phyloP scores from a whole-genome alignment of 345 rosid genomes.

The Eucalyptus urophylla region DNA sequence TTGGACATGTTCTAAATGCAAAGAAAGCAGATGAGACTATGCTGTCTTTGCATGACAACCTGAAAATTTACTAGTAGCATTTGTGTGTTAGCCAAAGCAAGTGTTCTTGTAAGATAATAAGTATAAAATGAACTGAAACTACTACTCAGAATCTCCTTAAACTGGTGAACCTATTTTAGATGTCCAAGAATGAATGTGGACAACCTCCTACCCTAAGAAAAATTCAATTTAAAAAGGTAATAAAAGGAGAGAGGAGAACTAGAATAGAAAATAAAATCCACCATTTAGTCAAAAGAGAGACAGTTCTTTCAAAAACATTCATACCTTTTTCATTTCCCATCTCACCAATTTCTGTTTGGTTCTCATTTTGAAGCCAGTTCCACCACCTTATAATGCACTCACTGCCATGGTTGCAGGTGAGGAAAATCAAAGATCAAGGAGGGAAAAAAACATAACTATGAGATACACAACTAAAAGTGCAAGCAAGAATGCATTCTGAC shows the following conservation, averaged over 20 bases:
- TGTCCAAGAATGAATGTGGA: not conserved
- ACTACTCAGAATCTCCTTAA: not conserved
- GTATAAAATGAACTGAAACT: not conserved
- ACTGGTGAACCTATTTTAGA: not conserved
- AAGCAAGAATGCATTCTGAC: constrained; percentile 11
- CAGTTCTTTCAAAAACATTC: not conserved
- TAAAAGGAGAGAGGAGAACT: not conserved
- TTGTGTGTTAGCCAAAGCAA: not conserved
- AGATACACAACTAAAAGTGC: not conserved
- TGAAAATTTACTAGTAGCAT: not conserved
- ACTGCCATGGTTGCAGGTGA: constrained; percentile 19
- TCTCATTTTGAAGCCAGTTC: constrained; percentile 64
- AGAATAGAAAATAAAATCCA: not conserved
- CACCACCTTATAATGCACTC: constrained; percentile 90
- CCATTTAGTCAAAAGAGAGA: not conserved
- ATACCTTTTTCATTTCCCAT: constrained; percentile 26
- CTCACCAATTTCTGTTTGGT: constrained; percentile 11
- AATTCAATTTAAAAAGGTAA: not conserved
- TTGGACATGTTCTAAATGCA: not conserved
- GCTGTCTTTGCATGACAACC: not conserved
- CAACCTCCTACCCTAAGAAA: not conserved
- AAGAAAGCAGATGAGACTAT: not conserved
- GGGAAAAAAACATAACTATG: not conserved
- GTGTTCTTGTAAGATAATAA: not conserved
- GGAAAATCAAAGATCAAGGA: not conserved